Base-by-base conservation (phyloP, 208 protist genomes). In the Trypanosoma scelopori region DNA sequence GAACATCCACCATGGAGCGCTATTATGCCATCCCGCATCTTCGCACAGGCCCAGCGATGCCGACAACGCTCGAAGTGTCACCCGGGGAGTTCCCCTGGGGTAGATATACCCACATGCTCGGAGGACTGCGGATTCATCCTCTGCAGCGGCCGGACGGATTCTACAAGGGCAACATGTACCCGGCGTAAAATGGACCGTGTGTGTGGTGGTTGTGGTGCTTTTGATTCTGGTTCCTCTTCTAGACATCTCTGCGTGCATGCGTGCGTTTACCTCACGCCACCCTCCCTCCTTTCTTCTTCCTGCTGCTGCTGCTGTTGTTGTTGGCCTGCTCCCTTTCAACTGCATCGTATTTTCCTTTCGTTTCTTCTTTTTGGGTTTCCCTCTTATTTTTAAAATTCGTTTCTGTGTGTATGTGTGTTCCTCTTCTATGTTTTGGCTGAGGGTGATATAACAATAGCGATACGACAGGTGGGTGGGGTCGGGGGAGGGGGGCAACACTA, bases 21-120 rank as follows among this genome's bases (percentile, higher is more conserved):
- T 92, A 92, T 62, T 92, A 92, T 66, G 74, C 85, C 9, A 50
- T 92, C 56, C 85, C 85, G 39, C 58, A 92, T 74, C 49, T 89
- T 37, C 66, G 69, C 25, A 43, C 59, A 11, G 82, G 82, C 1
- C 78, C 83, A 1, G 69, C 82, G n/a, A 87, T 92, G 82, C 85
- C 85, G 23, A 65, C 59, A 62, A 46, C 42, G 55, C 66, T 82
- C 32, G 43, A 59, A 52, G 82, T 89, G 59, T 64, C 85, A 1
- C 74, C 74, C 20, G 85, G 85, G 7, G 67, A 50, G 23, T 89
- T 78, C 58, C 82, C 82, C 27, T 75, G 75, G 50, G 85, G 85
- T 6, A 81, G 82, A 59, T 92, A 73, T 37, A 85, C 74, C 1
- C 66, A 73, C 18, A 88, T 88, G 80, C 55, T 76, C 52, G 69